Base-by-base conservation (phyloP, 73 alveolate genomes). In the Paramecium biaurelia region DNA sequence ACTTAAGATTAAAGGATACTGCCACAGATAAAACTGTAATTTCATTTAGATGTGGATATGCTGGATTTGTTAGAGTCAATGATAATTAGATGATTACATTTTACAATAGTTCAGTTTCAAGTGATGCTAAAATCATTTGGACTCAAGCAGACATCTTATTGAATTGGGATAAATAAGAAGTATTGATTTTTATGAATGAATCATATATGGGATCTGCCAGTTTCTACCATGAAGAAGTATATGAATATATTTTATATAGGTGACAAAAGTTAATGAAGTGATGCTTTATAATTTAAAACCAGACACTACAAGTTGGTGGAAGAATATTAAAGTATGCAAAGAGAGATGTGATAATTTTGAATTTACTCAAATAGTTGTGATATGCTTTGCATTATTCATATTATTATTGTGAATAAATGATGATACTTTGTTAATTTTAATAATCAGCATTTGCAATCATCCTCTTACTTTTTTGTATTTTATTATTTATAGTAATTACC, bases 61-160 rank as follows among this genome's bases (percentile, higher is more conserved):
- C 94, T 7, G 94, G 94, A 15, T 89, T 89, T 43, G 67, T 89
- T 70, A 37, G 90, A 63, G 94, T 89, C 2, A 89, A 89, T 28
- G 94, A 89, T 43, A 89, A 89, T 70, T 89, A 89, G 49, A 89
- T 89, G 94, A 63, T 89, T 20, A 82, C 85, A n/a, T 89, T 89
- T 72, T 89, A 89, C 58, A 89, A 89, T 70, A 70, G 38, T 26
- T 70, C 94, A 41, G 74, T 89, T 43, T 37, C 56, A 21, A 82
- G 57, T 70, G 84, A 70, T 28, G n/a, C 85, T 26, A 23, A 70
- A 32, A 20, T 70, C 5, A 43, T 70, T 7, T 70, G 76, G 87
- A 26, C 87, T 3, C 14, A 70, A 41, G 85, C 92, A 41, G 94
- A 89, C 76, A 89, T 89, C 21, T 89, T 89, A 47, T 21, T 89